phyloP scores from a whole-genome alignment of 148 eudicot species.

The Chenopodium formosanum region DNA sequence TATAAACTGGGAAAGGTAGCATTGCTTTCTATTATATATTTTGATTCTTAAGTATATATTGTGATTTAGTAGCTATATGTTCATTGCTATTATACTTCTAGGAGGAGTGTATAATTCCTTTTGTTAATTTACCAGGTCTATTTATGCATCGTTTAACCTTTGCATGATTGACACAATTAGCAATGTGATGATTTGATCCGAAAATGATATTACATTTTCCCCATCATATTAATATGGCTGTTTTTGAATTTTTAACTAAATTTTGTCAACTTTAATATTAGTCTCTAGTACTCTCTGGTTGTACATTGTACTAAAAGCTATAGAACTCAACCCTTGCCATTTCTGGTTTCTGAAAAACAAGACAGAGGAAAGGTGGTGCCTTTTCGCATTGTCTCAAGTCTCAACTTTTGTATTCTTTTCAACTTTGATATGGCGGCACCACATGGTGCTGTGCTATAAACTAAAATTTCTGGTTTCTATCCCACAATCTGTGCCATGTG shows the following conservation, averaged over 20 bases:
- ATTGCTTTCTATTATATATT: not conserved
- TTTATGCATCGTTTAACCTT: not conserved
- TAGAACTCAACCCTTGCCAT: too few species aligned
- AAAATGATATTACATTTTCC: not conserved
- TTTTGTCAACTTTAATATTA: too few species aligned
- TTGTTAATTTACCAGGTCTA: not conserved
- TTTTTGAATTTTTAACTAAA: not conserved
- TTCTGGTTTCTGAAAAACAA: not conserved
- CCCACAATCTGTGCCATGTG: too few species aligned
- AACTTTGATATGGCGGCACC: too few species aligned
- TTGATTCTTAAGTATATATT: not conserved
- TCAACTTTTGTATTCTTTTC: too few species aligned
- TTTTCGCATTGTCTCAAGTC: too few species aligned
- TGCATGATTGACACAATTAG: not conserved
- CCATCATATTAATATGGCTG: not conserved
- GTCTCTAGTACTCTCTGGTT: too few species aligned
- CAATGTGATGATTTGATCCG: not conserved
- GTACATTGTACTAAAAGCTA: not conserved
- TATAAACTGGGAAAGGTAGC: slow-evolving; percentile 89
- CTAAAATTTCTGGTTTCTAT: too few species aligned
- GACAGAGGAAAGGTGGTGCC: not conserved
- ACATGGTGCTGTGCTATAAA: too few species aligned
- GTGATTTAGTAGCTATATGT: not conserved
- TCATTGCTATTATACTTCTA: not conserved
- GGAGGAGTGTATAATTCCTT: not conserved